A percentile compares a stretch with the other conserved stretches of the same genome.
Conservation (phyloP, 352 stramenopile species). For the Pythium insidiosum region DNA sequence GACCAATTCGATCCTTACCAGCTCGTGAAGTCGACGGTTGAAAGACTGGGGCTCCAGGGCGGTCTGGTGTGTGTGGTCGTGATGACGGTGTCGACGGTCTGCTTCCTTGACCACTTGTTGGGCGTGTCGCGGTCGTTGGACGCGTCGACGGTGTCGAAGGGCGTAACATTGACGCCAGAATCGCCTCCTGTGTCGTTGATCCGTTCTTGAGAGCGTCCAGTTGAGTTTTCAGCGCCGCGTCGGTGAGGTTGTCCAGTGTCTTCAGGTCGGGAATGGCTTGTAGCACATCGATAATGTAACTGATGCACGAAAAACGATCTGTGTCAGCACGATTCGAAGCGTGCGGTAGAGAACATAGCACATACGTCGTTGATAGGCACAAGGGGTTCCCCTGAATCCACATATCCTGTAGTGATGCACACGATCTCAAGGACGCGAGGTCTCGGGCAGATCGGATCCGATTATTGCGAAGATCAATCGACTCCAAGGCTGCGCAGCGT, state of each 20-base stretch:
- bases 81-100: slow-evolving; percentile 15
- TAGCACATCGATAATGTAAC: too few relatives aligned
- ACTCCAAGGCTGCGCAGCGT: slow-evolving; percentile 47
- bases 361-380: slow-evolving; percentile 46
- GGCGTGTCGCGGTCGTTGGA: slow-evolving; percentile 18
- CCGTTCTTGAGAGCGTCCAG: slow-evolving; percentile 37
- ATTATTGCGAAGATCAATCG: slow-evolving; percentile 68
- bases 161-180: slow-evolving; percentile 17
- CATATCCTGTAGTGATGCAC: slow-evolving; percentile 33
- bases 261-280: slow-evolving; percentile 38
- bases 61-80: slow-evolving; percentile 25
- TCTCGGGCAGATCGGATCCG: slow-evolving; percentile 16
- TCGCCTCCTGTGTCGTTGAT: slow-evolving; percentile 21
- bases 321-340: too few relatives aligned
- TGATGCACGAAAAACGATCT: too few relatives aligned
- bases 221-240: slow-evolving; percentile 32
- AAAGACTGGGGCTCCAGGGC: slow-evolving; percentile 27
- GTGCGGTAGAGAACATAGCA: too few relatives aligned
- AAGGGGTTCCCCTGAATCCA: slow-evolving; percentile 67
- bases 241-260: slow-evolving; percentile 51
- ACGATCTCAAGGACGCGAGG: slow-evolving; percentile 16
- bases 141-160: slow-evolving; percentile 26
- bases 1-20: slow-evolving; percentile 12
- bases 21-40: slow-evolving; percentile 36
- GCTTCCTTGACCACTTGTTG: slow-evolving; percentile 21